phyloP scores from a whole-genome alignment of 768 basidiomycete genomes.

The Termitomyces sp. region DNA sequence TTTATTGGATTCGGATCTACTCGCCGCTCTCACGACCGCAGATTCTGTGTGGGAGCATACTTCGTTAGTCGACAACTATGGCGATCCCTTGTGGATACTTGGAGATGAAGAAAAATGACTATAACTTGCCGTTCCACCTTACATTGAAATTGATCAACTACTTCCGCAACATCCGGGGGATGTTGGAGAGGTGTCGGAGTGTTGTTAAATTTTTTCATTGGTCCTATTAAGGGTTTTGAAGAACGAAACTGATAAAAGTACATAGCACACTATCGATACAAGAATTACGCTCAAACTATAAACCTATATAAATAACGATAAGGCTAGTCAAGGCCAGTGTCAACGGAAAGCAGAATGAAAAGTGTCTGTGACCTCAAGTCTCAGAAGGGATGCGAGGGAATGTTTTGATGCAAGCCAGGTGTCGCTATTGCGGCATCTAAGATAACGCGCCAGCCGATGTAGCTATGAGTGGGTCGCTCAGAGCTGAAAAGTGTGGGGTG shows the following conservation, averaged over 20 bases:
- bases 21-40: slow-evolving; percentile 6
- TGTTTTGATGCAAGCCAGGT: neutral
- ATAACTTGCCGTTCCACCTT: too few species aligned
- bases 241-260: neutral
- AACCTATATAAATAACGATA: neutral
- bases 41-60: slow-evolving; percentile 7
- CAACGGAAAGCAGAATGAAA: neutral
- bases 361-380: neutral
- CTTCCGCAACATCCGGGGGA: too few species aligned
- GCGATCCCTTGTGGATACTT: slow-evolving; percentile 27
- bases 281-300: neutral
- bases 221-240: neutral
- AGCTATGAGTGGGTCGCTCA: neutral
- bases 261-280: slow-evolving; percentile 1
- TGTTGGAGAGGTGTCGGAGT: neutral
- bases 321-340: neutral
- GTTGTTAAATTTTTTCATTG: neutral
- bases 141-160: too few species aligned
- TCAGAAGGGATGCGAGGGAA: neutral
- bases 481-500: neutral
- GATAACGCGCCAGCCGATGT: neutral
- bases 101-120: slow-evolving; percentile 1
- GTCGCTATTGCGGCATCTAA: neutral
- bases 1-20: slow-evolving; percentile 24
- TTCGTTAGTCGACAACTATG: slow-evolving; percentile 17